Percentiles rank a stretch among this genome's conserved stretches.
phyloP scores from a whole-genome alignment of 345 rosid genomes.

The Arabis hirsuta region DNA sequence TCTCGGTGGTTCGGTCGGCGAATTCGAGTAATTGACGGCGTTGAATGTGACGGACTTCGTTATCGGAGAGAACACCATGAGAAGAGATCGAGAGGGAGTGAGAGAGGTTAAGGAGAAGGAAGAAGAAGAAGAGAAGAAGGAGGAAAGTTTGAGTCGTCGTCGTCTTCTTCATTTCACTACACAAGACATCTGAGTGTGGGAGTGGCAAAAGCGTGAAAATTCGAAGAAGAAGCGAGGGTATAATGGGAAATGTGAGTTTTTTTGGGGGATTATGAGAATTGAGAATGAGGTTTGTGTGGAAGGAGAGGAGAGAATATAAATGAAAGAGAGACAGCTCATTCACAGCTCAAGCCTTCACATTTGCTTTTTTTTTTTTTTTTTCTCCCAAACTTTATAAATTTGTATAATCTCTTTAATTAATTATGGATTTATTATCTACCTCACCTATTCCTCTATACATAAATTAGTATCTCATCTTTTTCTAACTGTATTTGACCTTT shows the following conservation, averaged over 20 bases:
- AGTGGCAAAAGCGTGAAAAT: constrained; percentile 27
- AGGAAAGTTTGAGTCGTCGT: constrained; percentile 41
- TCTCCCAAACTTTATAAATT: neutral
- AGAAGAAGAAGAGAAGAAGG: constrained; percentile 30
- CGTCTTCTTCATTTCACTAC: constrained; percentile 80
- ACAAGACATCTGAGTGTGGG: constrained; percentile 58
- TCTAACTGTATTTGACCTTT: neutral
- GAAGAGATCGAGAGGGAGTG: constrained; percentile 37
- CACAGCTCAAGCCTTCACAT: constrained; percentile 64
- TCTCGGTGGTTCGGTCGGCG: constrained; percentile 75
- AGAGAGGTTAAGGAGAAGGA: constrained; percentile 38
- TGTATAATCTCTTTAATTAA: constrained; percentile 5
- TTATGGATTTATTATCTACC: neutral
- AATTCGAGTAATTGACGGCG: constrained; percentile 85
- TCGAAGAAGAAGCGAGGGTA: constrained; percentile 22
- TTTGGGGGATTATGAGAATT: constrained; percentile 41
- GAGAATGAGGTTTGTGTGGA: constrained; percentile 33
- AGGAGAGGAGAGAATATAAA: constrained; percentile 32
- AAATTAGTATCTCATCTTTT: neutral
- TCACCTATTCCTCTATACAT: neutral
- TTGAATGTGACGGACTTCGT: constrained; percentile 63
- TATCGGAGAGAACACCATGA: constrained; percentile 60
- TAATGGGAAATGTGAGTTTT: constrained; percentile 10
- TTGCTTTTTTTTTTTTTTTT: neutral
- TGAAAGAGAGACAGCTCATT: constrained; percentile 65